Evolutionary conservation across 2,329 filamentous ascomycete genomes (phyloP).

Genomic region (Blastomyces emzantsi): DNA sequence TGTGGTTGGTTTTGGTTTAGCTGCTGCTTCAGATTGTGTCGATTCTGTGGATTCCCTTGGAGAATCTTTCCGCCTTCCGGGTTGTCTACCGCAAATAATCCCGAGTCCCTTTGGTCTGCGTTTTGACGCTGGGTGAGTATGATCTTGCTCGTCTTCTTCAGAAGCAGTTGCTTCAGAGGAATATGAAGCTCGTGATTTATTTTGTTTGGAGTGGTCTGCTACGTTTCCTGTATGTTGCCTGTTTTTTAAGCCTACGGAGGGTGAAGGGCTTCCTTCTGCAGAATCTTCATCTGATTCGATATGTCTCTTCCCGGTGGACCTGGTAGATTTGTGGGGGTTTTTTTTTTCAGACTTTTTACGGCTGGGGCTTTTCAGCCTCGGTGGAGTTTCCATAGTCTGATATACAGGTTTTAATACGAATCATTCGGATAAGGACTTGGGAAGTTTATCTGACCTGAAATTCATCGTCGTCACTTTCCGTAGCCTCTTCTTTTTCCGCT

Average conservation of each 20-base stretch:
- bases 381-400: slow-evolving; percentile 6
- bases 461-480: slow-evolving; percentile 6
- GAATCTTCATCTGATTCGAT: background rate
- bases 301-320: background rate
- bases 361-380: slow-evolving; percentile 1
- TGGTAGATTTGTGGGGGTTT: background rate
- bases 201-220: background rate
- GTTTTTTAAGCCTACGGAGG: background rate
- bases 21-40: background rate
- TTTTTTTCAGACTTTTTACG: background rate
- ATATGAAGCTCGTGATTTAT: background rate
- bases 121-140: slow-evolving; percentile 5
- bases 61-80: background rate
- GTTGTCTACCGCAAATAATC: slow-evolving; percentile 13
- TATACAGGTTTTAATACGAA: background rate
- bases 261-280: background rate
- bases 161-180: slow-evolving; percentile 12
- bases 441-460: slow-evolving; percentile 8
- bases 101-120: slow-evolving; percentile 12
- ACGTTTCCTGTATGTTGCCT: background rate
- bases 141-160: slow-evolving; percentile 9
- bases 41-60: background rate
- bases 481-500: background rate
- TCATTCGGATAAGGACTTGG: background rate
- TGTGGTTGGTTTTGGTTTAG: background rate